Evolutionary conservation across 2,329 filamentous ascomycete genomes (phyloP), one percentile per base, ranked within the genome.

Genomic region (Beauveria asiatica): DNA sequence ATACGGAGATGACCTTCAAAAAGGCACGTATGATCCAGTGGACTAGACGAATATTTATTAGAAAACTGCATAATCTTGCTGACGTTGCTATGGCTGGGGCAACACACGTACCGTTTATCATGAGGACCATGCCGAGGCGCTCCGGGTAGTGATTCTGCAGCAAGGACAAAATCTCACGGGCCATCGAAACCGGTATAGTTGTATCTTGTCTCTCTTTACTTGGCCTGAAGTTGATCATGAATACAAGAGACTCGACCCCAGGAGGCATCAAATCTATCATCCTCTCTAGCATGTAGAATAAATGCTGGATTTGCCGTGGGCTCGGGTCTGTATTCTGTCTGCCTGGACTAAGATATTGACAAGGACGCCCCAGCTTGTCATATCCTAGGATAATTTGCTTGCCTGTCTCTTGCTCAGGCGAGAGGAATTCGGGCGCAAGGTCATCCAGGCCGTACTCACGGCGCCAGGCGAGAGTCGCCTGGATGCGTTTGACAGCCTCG

Each of bases 111-210:
- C 90, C 83, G 66, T 97, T 95, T 65, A 92, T 89, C 63, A 97
- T 90, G 67, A 97, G 80, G 4, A 93, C 92, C 67, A 88, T 84
- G 50, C 94, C 94, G 33, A 99, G 78, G 59, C 94, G 80, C 78
- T 99, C 94, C 0, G 94, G 94, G 71, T 97, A 97, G 76, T 99
- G 92, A 65, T 88, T 92, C 76, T 99, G 94, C 63, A 99, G 80
- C 66, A 99, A 96, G 71, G 87, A 82, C 67, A 99, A 77, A n/a
- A 92, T 89, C 76, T 95, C 87, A 66, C 88, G 85, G 6, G 89
- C 90, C 70, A 89, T 87, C 33, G 82, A 82, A 61, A 97, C 78
- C 10, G 85, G 85, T 9, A 93, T 91, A 25, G 81, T 79, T 17
- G 83, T 86, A 69, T 92, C 90, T 67, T 87, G 84, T 59, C 90